Evolutionary conservation across 1,284 basidiomycete genomes (phyloP), one percentile per base, ranked within the genome.

Genomic region (Austroboletus novae-zelandiae): DNA sequence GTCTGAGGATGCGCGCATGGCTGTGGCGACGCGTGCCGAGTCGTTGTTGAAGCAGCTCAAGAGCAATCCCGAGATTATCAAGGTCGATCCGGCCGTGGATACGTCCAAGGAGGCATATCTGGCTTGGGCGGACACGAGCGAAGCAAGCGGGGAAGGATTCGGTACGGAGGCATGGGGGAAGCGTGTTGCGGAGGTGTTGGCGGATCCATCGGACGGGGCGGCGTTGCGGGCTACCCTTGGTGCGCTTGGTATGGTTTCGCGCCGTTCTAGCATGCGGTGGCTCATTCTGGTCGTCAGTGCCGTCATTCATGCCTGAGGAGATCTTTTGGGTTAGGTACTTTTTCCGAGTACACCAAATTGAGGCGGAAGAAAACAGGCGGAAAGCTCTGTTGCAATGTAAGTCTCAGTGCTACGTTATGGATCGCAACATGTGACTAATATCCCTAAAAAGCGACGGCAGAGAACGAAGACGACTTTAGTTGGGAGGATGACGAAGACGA

Each of bases 311-410:
- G 59, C 74, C 79, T 2, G 77, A 81, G 47, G 80, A 86, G 41
- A 76, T 77, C 36, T 98, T 97, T 71, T 97, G 94, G 94, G 80
- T 82, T 44, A 78, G 94, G 14, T 97, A 94, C 71, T 93, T 95
- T 72, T 98, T 95, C 82, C 83, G 94, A 34, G 83, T 86, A 32
- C 75, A 89, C 65, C 91, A 94, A 69, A 94, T 97, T 54, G 84
- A 89, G 55, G 72, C 75, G 27, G 92, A 95, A 58, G 91, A 94
- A 65, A 82, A 82, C 60, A 85, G 86, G 58, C 82, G 94, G 52
- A 91, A 91, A 69, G 80, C 82, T 27, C 70, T 97, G 23, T 72
- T 98, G 17, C 80, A 87, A 74, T 85, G 93, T 89, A 64, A 46
- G 76, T 14, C 9, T 25, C 27, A 3, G 14, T 23, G n/a, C 27